phyloP scores from a whole-genome alignment of 2,329 filamentous ascomycete genomes.

The Sarocladiaceae sp. region DNA sequence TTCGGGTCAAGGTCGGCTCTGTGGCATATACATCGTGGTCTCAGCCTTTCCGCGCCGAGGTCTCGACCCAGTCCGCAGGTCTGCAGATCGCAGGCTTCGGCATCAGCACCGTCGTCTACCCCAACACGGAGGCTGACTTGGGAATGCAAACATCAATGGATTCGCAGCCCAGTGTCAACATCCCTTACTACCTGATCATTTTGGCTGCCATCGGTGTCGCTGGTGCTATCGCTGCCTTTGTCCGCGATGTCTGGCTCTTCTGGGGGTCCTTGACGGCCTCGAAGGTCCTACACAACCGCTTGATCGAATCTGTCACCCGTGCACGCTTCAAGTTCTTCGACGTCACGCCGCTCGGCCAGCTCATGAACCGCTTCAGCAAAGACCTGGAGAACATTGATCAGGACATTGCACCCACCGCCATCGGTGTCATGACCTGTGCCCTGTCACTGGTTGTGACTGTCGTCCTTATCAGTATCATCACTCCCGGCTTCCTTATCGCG shows the following conservation, averaged over 20 bases:
- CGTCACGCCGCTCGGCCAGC: conserved; percentile 85
- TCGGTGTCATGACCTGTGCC: conserved; percentile 61
- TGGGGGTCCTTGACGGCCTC: conserved; percentile 87
- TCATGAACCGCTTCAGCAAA: conserved; percentile 99
- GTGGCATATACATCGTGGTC: conserved; percentile 17
- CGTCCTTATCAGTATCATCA: conserved; percentile 78
- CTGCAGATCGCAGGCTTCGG: conserved; percentile 4
- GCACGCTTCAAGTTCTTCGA: conserved; percentile 98
- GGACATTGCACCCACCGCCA: conserved; percentile 87
- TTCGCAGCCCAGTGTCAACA: conserved; percentile 57
- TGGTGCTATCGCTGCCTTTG: conserved; percentile 75
- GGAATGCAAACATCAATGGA: conserved; percentile 16
- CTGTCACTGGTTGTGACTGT: conserved; percentile 75
- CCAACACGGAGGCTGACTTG: conserved; percentile 8
- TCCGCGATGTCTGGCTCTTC: conserved; percentile 84
- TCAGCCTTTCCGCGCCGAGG: conserved; percentile 18
- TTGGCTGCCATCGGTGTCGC: conserved; percentile 74
- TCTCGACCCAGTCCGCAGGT: conserved; percentile 14
- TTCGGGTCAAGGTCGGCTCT: conserved; percentile 28
- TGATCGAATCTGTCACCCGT: conserved; percentile 74
- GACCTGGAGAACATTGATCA: conserved; percentile 93
- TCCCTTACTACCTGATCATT: conserved; percentile 74
- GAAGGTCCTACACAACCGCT: conserved; percentile 68
- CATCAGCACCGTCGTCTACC: conserved; percentile 17
- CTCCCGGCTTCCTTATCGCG: conserved; percentile 83